Conservation (phyloP, 2,329 filamentous ascomycete species). For the Botrytis fragariae region DNA sequence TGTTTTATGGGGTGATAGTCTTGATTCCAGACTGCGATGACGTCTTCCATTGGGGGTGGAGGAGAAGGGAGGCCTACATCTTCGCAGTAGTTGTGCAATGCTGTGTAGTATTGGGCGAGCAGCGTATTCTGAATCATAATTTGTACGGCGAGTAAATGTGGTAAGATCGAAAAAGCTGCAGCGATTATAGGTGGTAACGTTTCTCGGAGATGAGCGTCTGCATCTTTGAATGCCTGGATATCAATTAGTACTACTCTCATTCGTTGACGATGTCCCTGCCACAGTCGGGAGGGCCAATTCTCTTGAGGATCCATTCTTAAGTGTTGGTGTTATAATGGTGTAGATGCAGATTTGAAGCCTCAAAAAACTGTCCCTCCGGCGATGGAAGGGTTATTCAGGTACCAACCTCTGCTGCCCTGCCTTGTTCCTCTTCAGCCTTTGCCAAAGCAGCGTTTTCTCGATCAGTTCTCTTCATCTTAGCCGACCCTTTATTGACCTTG, state of each 20-base stretch:
- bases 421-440: slow-evolving; percentile 70
- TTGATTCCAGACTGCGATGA: slow-evolving; percentile 64
- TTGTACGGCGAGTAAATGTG: slow-evolving; percentile 66
- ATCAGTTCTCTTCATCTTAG: slow-evolving; percentile 67
- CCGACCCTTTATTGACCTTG: slow-evolving; percentile 65
- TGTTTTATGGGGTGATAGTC: slow-evolving; percentile 62
- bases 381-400: neutral
- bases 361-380: neutral
- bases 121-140: slow-evolving; percentile 76
- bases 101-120: slow-evolving; percentile 75
- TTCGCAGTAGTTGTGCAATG: slow-evolving; percentile 69
- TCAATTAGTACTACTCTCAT: slow-evolving; percentile 22
- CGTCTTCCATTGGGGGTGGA: slow-evolving; percentile 68
- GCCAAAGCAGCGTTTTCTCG: slow-evolving; percentile 70
- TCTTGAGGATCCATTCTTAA: neutral
- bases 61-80: slow-evolving; percentile 68
- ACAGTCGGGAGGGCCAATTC: neutral
- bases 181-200: slow-evolving; percentile 69
- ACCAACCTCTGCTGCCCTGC: slow-evolving; percentile 60
- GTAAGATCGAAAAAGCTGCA: slow-evolving; percentile 70
- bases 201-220: slow-evolving; percentile 70
- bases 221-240: slow-evolving; percentile 65
- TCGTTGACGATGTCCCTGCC: slow-evolving; percentile 22
- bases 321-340: neutral
- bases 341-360: neutral